phyloP scores from a whole-genome alignment of 192 early-diverging fungal species.

The Coemansia asiatica region DNA sequence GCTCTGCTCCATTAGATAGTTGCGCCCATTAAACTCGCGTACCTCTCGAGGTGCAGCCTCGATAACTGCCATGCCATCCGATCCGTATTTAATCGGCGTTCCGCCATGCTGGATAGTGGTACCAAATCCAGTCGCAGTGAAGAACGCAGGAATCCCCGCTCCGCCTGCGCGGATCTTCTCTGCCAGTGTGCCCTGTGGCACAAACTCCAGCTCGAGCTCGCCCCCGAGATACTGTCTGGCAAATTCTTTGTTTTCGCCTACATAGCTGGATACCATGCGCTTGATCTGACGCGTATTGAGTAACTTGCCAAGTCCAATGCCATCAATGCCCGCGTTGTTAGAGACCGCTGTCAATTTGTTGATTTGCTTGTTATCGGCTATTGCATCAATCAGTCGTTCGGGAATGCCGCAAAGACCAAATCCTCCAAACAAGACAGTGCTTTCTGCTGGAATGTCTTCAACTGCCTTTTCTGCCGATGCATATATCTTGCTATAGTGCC shows the following conservation, averaged over 20 bases:
- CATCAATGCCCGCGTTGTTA: constrained; percentile 61
- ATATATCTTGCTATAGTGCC: constrained; percentile 58
- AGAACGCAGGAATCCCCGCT: constrained; percentile 73
- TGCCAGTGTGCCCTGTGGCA: constrained; percentile 71
- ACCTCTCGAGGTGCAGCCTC: constrained; percentile 60
- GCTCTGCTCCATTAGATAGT: constrained; percentile 70
- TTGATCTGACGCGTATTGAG: constrained; percentile 66
- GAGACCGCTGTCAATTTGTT: constrained; percentile 56
- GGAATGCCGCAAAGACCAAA: constrained; percentile 78
- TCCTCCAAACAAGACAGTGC: constrained; percentile 69
- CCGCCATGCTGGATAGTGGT: constrained; percentile 67
- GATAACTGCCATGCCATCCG: constrained; percentile 57
- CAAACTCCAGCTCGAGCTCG: constrained; percentile 71
- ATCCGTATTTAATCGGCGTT: constrained; percentile 65
- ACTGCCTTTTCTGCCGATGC: constrained; percentile 62
- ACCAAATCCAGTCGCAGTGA: constrained; percentile 64
- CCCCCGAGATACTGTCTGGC: constrained; percentile 72
- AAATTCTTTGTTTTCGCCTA: constrained; percentile 76
- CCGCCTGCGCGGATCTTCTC: constrained; percentile 74
- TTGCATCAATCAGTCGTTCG: constrained; percentile 62
- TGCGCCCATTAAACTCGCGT: constrained; percentile 58
- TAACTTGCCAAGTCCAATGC: constrained; percentile 65
- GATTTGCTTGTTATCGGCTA: constrained; percentile 22
- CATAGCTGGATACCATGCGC: constrained; percentile 71
- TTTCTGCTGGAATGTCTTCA: constrained; percentile 59